phyloP scores from a whole-genome alignment of 2,329 filamentous ascomycete species.

The Byssochlamys sp. region DNA sequence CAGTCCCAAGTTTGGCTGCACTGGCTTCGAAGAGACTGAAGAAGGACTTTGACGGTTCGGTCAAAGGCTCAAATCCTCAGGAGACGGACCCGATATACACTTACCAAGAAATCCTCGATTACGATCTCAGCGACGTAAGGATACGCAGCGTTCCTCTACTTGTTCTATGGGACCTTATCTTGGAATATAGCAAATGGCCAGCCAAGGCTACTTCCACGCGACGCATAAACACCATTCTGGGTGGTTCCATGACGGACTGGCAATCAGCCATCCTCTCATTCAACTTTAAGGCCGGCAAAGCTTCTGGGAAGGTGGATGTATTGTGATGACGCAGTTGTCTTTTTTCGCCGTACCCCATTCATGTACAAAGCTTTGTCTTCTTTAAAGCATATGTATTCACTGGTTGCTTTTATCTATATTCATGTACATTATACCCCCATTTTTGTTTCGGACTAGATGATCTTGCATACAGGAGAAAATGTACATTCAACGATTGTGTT shows the following conservation, averaged over 20 bases:
- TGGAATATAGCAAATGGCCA: slow-evolving; percentile 27
- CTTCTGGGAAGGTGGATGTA: background rate
- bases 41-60: slow-evolving; percentile 12
- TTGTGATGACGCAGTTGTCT: background rate
- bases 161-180: slow-evolving; percentile 25
- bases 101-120: slow-evolving; percentile 24
- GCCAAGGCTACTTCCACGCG: slow-evolving; percentile 11
- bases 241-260: slow-evolving; percentile 21
- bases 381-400: background rate
- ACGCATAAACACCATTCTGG: slow-evolving; percentile 18
- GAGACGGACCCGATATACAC: slow-evolving; percentile 11
- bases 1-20: slow-evolving; percentile 23
- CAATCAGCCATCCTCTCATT: slow-evolving; percentile 9
- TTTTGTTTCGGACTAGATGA: background rate
- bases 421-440: background rate
- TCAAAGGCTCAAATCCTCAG: background rate
- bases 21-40: slow-evolving; percentile 20
- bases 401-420: background rate
- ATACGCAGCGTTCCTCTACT: slow-evolving; percentile 19
- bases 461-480: background rate
- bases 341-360: background rate
- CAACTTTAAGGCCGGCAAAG: slow-evolving; percentile 1
- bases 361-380: background rate
- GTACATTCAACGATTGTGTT: no score
- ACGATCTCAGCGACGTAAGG: slow-evolving; percentile 23